Evolutionary conservation across 257 asterid genomes (phyloP), one percentile per base, ranked within the genome.

Genomic region (Solanum tarijense): DNA sequence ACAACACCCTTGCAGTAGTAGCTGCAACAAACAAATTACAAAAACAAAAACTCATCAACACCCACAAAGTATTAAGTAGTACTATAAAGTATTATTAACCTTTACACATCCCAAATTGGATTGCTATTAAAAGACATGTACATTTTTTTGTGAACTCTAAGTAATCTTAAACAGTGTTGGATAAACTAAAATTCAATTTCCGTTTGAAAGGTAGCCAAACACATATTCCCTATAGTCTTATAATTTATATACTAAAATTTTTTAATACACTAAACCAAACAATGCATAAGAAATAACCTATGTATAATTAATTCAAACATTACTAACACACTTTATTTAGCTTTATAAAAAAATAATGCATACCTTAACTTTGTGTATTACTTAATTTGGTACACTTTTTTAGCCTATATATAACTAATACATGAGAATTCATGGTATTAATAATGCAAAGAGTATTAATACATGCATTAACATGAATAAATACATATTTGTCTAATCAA

Each of bases 1-100:
- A 82, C 72, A 88, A 55, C 86, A 94, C 94, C 92, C 89, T 91
- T 6, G 98, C 98, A 89, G 87, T 89, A 10, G 93, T 86, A 91
- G 98, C 98, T 96, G 95, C 91, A 93, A 23, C 23, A 52, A 68
- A 46, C 78, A 86, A 72, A 86, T 23, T 10, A 41, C 13, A 20
- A 52, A 21, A 32, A 29, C 20, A 35, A 34, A 29, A 41, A 11
- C 43, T 43, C 9, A 83, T 27, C 69, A 52, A 74, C 60, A 43
- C 48, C 36, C 81, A 55, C 58, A 76, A 76, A 74, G 20, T 74
- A 35, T 35, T 35, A 35, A 74, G 16, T 16, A 71, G n/a, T 71
- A 16, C 25, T 32, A 32, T 5, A 72, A 34, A 20, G 27, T 32
- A 71, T 34, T 8, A 36, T 36, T 36, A 72, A 9, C 27, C 27